A percentile compares a stretch with the other conserved stretches of the same genome.
phyloP scores from a whole-genome alignment of 345 rosid genomes.

The Microcos paniculata region DNA sequence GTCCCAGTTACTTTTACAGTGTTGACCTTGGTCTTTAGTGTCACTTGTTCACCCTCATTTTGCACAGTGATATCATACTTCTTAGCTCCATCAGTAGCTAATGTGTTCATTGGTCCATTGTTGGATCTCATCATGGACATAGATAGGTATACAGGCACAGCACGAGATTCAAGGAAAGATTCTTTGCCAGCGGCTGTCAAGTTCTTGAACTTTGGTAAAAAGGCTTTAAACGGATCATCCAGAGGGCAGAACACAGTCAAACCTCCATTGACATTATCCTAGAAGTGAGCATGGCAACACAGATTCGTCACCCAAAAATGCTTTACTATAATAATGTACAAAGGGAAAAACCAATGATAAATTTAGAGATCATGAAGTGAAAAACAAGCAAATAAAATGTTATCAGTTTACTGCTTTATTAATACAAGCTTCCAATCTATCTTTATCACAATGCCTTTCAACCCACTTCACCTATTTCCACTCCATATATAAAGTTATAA shows the following conservation, averaged over 20 bases:
- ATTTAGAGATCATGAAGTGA: not conserved
- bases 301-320: not conserved
- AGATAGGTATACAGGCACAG: slow-evolving; percentile 72
- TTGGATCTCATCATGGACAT: slow-evolving; percentile 74
- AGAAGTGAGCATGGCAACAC: slow-evolving; percentile 12
- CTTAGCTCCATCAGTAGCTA: slow-evolving; percentile 81
- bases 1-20: slow-evolving; percentile 71
- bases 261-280: slow-evolving; percentile 81
- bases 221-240: slow-evolving; percentile 82
- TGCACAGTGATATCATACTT: slow-evolving; percentile 84
- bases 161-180: slow-evolving; percentile 73
- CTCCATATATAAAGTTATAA: not conserved
- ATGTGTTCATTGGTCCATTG: slow-evolving; percentile 87
- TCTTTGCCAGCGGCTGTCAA: slow-evolving; percentile 63
- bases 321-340: not conserved
- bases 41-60: slow-evolving; percentile 71
- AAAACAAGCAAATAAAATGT: not conserved
- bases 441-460: not conserved
- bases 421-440: not conserved
- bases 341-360: not conserved
- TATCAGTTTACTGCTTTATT: not conserved
- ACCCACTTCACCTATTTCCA: not conserved
- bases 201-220: slow-evolving; percentile 79
- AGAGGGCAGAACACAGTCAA: slow-evolving; percentile 95
- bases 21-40: slow-evolving; percentile 65